Base-by-base conservation (phyloP, 352 stramenopile species). In the Phytophthora ramorum region DNA sequence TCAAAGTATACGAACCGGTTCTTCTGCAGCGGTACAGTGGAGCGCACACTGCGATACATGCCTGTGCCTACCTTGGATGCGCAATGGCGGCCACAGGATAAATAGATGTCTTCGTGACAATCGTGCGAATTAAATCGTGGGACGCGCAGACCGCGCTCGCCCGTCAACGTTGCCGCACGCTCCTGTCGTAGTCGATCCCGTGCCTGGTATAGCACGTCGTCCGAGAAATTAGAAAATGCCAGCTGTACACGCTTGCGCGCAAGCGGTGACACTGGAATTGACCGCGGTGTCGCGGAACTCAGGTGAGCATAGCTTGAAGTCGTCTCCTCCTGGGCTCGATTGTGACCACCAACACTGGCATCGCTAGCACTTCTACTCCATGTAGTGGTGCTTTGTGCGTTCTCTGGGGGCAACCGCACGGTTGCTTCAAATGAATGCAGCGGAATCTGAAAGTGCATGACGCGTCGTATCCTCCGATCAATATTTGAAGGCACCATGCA, bases 371-470 rank as follows among this genome's bases (percentile, higher is more conserved):
- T 57, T 65, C 55, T 63, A 14, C 52, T 69, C 48, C 57, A 62
- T 51, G 46, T 28, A 35, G 51, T 40, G 22, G 63, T 3, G n/a
- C 12, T 38, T 50, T 61, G 59, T 7, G 58, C 43, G 24, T 76
- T 58, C 2, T 78, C 72, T 17, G 83, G 69, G 2, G 85, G 88
- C 45, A 96, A 73, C 13, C 87, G 73, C 34, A 96, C 86, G 0
- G 83, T 96, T 0, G 88, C 88, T 49, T 96, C 88, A 64, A 96
- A 96, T 2, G 88, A 90, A 60, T 86, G 78, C 46, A 93, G 66
- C 20, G 87, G 85, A 58, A 95, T 93, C 69, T 92, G 79, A 58
- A 95, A 93, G 51, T 96, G 89, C 89, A 96, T 96, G 50, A 95
- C 85, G 17, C 88, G 86, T 44, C 91, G 87, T 82, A 96, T 96